phyloP scores from a whole-genome alignment of 2,329 filamentous ascomycete species.

The Fusarium mundagurra region DNA sequence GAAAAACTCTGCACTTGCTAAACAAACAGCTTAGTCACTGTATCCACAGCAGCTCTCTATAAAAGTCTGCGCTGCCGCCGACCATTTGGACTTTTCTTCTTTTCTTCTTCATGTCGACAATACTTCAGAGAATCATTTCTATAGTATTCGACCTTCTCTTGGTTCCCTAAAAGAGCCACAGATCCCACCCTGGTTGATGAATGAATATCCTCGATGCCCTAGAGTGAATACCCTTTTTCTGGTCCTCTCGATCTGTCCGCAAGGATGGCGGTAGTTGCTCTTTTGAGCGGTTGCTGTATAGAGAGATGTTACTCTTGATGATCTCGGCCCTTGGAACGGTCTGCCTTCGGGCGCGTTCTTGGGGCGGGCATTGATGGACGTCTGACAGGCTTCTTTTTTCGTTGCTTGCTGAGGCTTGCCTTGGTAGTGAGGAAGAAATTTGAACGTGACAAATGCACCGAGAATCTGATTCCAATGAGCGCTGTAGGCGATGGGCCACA shows the following conservation, averaged over 20 bases:
- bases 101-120: constrained; percentile 70
- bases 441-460: no score
- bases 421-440: constrained; percentile 62
- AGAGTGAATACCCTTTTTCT: constrained; percentile 40
- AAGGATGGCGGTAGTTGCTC: constrained; percentile 64
- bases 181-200: constrained; percentile 70
- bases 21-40: background rate
- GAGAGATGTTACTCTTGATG: constrained; percentile 81
- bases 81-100: constrained; percentile 51
- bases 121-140: constrained; percentile 92
- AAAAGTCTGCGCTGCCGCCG: constrained; percentile 10
- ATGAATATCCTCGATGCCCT: constrained; percentile 77
- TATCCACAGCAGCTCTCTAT: constrained; percentile 10
- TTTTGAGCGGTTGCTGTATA: constrained; percentile 67
- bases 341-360: constrained; percentile 79
- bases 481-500: no score
- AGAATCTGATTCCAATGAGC: no score
- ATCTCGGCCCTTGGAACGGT: constrained; percentile 82
- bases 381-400: constrained; percentile 81
- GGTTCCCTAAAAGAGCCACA: constrained; percentile 93
- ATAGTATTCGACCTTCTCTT: constrained; percentile 95
- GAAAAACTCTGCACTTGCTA: background rate
- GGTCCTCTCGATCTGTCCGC: constrained; percentile 43
- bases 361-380: constrained; percentile 87
- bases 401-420: constrained; percentile 59